Evolutionary conservation across 352 stramenopile species (phyloP), one percentile per base, ranked within the genome.

Genomic region (Pythium periplocum): DNA sequence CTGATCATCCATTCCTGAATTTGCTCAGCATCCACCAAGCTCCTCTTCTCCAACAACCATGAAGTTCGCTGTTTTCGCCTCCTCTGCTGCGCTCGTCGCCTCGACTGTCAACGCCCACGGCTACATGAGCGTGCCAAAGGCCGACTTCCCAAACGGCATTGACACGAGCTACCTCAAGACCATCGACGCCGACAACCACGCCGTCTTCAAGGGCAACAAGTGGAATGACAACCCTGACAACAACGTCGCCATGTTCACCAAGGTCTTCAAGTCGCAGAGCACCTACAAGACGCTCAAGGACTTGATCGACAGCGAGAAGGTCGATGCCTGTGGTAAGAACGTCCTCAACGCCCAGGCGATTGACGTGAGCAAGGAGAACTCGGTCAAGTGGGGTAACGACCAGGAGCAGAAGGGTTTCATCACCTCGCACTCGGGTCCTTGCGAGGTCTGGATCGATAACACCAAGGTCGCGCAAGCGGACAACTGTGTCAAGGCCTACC

Each of bases 391-490:
- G 69, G 65, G 75, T 31, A 85, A 85, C 52, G 59, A 77, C 47
- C 45, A 82, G 46, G 66, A 73, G 46, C 39, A 65, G 12, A 68
- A 66, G 39, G 71, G 74, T 6, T 85, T 85, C 48, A 64, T 85
- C 26, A 67, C 65, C 32, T 78, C 66, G 45, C 74, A 85, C 59
- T 64, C 69, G 31, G 75, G 75, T 12, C 73, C 75, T 37, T 86
- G 75, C 41, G 73, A 86, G 55, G 60, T 74, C 48, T 86, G 71
- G 71, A 77, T 86, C 45, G 64, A 76, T 53, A 60, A 86, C 54
- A 69, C 56, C 2, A 68, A 59, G 58, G 64, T 83, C 32, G 51
- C 69, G 36, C 66, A 78, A 34, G 66, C 80, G 12, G 60, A 81
- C 48, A 69, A 86, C 57, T 86, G 75, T 36, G 57, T 63, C 31